These are phyloP conservation scores for Sclerotinia sclerotiorum DNA, from an alignment of 2,329 filamentous ascomycete genomes.

Conservation along the genomic window DNA sequence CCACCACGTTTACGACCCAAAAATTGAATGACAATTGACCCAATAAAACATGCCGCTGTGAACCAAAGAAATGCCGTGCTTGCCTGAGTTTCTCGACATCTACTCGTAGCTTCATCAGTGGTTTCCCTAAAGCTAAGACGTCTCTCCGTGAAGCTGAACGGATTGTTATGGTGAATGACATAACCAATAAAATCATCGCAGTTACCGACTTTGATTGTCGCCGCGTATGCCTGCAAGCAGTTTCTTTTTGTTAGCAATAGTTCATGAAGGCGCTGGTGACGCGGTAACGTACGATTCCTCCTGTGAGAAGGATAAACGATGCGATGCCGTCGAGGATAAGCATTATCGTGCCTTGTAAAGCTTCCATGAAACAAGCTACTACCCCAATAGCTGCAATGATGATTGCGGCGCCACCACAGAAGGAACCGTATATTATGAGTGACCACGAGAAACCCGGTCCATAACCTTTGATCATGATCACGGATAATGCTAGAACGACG, in stretches of 20 bases:
- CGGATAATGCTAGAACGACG: constrained; percentile 34
- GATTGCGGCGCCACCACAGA: constrained; percentile 35
- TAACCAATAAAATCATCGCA: constrained; percentile 27
- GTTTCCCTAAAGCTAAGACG: background rate
- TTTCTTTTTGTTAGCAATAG: background rate
- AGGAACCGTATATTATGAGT: constrained; percentile 33
- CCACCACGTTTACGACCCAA: constrained; percentile 21
- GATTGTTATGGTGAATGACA: constrained; percentile 21
- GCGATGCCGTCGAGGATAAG: constrained; percentile 33
- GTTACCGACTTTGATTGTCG: constrained; percentile 31
- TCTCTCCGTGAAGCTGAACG: constrained; percentile 21
- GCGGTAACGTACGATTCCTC: constrained; percentile 33
- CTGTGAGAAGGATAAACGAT: constrained; percentile 36
- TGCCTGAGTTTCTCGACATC: constrained; percentile 75
- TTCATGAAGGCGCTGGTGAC: too few species aligned
- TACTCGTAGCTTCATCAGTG: constrained; percentile 30
- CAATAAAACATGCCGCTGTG: constrained; percentile 62
- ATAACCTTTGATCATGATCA: constrained; percentile 31
- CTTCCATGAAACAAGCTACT: constrained; percentile 32
- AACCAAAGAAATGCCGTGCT: constrained; percentile 78
- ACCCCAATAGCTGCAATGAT: constrained; percentile 31
- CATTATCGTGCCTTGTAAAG: constrained; percentile 33
- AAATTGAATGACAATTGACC: constrained; percentile 51
- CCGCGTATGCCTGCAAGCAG: constrained; percentile 33
- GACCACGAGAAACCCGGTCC: constrained; percentile 31